Evolutionary conservation across 2,329 filamentous ascomycete genomes (phyloP).

Genomic region (Aspergillus sp.): DNA sequence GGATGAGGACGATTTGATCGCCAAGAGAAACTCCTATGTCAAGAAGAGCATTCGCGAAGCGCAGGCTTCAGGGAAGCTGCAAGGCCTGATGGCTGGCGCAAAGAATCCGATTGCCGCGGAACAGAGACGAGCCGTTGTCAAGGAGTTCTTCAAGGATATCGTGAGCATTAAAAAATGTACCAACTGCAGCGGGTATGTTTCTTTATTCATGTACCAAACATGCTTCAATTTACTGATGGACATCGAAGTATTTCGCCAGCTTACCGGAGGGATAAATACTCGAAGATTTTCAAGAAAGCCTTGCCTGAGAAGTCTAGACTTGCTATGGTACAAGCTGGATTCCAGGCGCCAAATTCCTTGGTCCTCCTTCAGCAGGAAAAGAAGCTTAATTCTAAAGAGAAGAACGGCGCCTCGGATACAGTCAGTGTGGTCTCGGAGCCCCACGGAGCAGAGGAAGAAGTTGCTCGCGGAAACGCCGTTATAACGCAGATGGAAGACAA

Average conservation of each 20-base stretch:
- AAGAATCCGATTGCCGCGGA: conserved; percentile 84
- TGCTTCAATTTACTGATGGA: not conserved
- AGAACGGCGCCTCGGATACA: conserved; percentile 37
- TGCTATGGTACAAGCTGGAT: conserved; percentile 66
- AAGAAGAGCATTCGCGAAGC: conserved; percentile 63
- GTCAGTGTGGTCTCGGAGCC: conserved; percentile 52
- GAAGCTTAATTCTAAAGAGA: conserved; percentile 30
- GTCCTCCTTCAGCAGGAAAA: conserved; percentile 51
- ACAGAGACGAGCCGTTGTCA: conserved; percentile 69
- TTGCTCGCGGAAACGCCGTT: conserved; percentile 49
- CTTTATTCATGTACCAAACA: not conserved
- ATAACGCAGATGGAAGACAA: conserved; percentile 25
- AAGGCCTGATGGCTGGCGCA: conserved; percentile 42
- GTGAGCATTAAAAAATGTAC: conserved; percentile 65
- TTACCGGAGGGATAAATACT: conserved; percentile 83
- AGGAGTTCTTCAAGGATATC: conserved; percentile 74
- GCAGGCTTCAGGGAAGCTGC: conserved; percentile 42
- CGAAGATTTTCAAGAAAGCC: conserved; percentile 89
- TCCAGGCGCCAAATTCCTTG: conserved; percentile 68
- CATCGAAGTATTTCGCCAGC: conserved; percentile 63
- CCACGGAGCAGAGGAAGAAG: conserved; percentile 56
- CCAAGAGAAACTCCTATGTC: conserved; percentile 63
- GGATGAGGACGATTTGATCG: conserved; percentile 46
- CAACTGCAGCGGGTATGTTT: conserved; percentile 52
- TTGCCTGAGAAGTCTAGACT: conserved; percentile 69